Evolutionary conservation across 306 rosid species (phyloP).

Genomic region (Pachyrhizus erosus): DNA sequence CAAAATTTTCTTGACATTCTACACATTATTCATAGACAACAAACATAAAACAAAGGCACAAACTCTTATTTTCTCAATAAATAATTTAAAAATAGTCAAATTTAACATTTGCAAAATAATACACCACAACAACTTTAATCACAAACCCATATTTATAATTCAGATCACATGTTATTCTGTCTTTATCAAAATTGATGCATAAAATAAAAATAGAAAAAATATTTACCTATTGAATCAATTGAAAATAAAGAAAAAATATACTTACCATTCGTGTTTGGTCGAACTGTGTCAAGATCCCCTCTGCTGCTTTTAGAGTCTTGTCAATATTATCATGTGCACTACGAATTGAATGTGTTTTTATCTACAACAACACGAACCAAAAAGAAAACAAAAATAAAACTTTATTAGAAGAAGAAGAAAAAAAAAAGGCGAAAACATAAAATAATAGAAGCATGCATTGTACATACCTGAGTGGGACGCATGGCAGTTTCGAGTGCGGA

Average conservation of each 20-base stretch:
- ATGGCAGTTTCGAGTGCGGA: constrained; percentile 94
- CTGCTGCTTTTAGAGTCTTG: constrained; percentile 78
- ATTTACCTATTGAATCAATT: not conserved
- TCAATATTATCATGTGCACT: constrained; percentile 94
- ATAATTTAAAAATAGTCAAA: not conserved
- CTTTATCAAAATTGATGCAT: not conserved
- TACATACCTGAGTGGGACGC: constrained; percentile 92
- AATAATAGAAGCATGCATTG: not conserved
- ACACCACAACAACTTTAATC: not conserved
- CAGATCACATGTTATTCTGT: not conserved
- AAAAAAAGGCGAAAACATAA: not conserved
- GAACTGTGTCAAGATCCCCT: constrained; percentile 72
- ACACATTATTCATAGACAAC: not conserved
- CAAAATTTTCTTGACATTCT: not conserved
- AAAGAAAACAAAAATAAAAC: not conserved
- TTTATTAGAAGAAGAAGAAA: not conserved
- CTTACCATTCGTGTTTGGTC: constrained; percentile 85
- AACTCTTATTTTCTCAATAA: not conserved
- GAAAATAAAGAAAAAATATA: constrained; percentile 19
- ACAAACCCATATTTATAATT: not conserved
- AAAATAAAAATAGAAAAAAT: not conserved
- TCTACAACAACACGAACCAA: constrained; percentile 51
- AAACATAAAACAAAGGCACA: not conserved
- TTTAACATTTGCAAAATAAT: constrained; percentile 10
- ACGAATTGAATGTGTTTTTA: constrained; percentile 89